Evolutionary conservation across 805 yeast genomes (phyloP).

Genomic region (Candida corydali): DNA sequence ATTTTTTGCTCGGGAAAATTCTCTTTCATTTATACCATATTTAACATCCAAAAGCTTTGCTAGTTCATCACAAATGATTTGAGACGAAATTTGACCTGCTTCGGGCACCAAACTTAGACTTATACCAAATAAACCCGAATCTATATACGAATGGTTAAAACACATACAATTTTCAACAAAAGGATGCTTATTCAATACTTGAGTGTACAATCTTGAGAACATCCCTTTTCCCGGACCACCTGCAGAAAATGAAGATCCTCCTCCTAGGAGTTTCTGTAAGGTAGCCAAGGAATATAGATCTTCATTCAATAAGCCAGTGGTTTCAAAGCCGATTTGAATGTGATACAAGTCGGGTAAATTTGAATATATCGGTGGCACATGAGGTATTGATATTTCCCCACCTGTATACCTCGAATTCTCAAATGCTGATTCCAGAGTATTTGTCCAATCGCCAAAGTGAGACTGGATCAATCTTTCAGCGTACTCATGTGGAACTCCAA

Average conservation of each 20-base stretch:
- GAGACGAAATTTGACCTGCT: conserved; percentile 80
- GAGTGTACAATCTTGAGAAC: conserved; percentile 90
- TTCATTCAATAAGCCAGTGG: conserved; percentile 74
- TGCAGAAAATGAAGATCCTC: conserved; percentile 96
- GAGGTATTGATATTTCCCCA: conserved; percentile 37
- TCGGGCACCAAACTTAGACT: conserved; percentile 80
- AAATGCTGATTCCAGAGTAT: conserved; percentile 21
- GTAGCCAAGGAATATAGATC: conserved; percentile 90
- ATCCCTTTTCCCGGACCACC: conserved; percentile 99
- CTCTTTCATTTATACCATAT: conserved; percentile 63
- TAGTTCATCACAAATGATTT: conserved; percentile 55
- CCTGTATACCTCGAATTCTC: conserved; percentile 63
- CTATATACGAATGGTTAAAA: conserved; percentile 86
- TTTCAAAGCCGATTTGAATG: conserved; percentile 84
- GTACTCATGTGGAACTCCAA: conserved; percentile 70
- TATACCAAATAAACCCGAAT: conserved; percentile 88
- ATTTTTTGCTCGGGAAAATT: conserved; percentile 86
- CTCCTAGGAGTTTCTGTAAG: conserved; percentile 86
- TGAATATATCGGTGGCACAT: conserved; percentile 34
- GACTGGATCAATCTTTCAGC: conserved; percentile 63
- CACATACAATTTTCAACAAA: conserved; percentile 85
- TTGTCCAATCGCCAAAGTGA: conserved; percentile 59
- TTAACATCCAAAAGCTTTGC: conserved; percentile 30
- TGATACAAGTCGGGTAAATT: conserved; percentile 78
- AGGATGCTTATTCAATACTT: conserved; percentile 86